Evolutionary conservation across 139 green algal genomes (phyloP), one percentile per base, ranked within the genome.

Genomic region (Closterium sp.): DNA sequence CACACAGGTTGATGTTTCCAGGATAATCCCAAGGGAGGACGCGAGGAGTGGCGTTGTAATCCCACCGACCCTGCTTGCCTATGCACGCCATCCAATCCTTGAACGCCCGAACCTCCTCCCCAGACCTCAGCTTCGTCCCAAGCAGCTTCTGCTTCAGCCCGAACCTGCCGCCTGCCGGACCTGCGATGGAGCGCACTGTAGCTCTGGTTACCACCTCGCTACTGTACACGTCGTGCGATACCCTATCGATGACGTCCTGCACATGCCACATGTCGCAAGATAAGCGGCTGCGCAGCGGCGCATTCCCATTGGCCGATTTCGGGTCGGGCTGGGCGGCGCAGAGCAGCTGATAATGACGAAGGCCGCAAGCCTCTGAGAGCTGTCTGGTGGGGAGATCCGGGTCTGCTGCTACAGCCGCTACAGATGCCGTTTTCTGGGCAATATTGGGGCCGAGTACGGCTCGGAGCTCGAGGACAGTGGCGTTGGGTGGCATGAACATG

Each of bases 251-350:
- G 9, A 86, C 83, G 6, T 86, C 83, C 6, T 9, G n/a, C 30
- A 86, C n/a, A 7, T 86, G 83, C 83, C 83, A 86, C 83, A 86
- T 86, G 83, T 86, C 30, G 83, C 83, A 86, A 86, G 83, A 86
- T 33, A 86, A 32, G 8, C 30, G n/a, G n/a, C 83, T 86, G 30
- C 83, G 83, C 16, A 33, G n/a, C 83, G 7, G 83, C n/a, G 30
- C 83, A 2, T 86, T 86, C 83, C 30, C 83, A 32, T 86, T 86
- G 30, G 30, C 83, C n/a, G 83, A 28, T 23, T 86, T 86, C 28
- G 83, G 83, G 30, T 86, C n/a, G 83, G 30, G 30, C 83, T 34
- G 83, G 30, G 83, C 30, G 28, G 30, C 30, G 30, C 30, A 86
- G 30, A 33, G 30, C 83, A 86, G 30, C 83, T 32, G 83, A 86